Conservation (phyloP, 139 green algal species). For the Tetraselmis striata region DNA sequence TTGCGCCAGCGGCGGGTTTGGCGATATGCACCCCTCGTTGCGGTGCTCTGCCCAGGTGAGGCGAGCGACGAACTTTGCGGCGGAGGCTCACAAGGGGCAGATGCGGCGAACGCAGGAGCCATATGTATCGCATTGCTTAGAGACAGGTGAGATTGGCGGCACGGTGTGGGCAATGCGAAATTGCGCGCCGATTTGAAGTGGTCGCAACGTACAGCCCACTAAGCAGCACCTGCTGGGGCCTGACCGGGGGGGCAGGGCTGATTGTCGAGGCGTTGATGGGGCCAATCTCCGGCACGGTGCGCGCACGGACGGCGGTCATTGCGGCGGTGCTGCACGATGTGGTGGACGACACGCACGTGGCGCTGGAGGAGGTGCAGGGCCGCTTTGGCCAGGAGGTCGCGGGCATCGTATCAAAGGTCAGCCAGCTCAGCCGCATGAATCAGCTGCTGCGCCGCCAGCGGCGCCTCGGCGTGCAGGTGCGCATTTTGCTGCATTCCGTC, state of each 20-base stretch:
- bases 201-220: constrained; percentile 18
- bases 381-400: constrained; percentile 45
- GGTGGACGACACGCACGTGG: constrained; percentile 79
- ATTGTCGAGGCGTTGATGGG: not conserved
- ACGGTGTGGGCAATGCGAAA: not conserved
- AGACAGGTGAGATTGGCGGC: constrained; percentile 42
- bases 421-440: constrained; percentile 76
- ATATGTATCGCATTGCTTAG: constrained; percentile 89
- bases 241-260: not conserved
- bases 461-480: constrained; percentile 33
- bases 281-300: not conserved
- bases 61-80: constrained; percentile 74
- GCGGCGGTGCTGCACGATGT: constrained; percentile 90
- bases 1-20: not conserved
- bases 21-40: too few species aligned
- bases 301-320: constrained; percentile 63
- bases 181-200: not conserved
- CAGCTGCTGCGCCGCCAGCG: constrained; percentile 73
- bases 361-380: constrained; percentile 14
- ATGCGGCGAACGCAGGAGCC: constrained; percentile 77
- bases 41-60: constrained; percentile 38
- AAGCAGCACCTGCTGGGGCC: constrained; percentile 25
- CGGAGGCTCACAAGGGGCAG: constrained; percentile 65
- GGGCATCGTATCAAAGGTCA: constrained; percentile 71
- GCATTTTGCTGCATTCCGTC: too few species aligned